Evolutionary conservation across 805 yeast species (phyloP).

Genomic region (Lipomyces spencermartinsiae): DNA sequence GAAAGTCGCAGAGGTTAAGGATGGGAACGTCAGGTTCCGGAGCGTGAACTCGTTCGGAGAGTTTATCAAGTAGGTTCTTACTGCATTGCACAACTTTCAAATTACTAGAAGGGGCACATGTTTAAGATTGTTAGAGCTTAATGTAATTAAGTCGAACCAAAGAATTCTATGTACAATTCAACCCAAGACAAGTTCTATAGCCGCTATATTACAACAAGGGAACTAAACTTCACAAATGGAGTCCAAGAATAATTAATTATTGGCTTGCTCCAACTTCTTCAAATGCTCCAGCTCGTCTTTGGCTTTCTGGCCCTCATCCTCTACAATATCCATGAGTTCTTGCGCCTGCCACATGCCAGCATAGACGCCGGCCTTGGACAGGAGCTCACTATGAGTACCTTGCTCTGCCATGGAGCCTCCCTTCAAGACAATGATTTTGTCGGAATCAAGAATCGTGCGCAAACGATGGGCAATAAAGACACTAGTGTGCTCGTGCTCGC

Average conservation of each 20-base stretch:
- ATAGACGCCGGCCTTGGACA: slow-evolving; percentile 68
- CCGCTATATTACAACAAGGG: neutral
- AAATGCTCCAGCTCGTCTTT: slow-evolving; percentile 27
- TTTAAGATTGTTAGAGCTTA: neutral
- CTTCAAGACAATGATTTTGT: slow-evolving; percentile 85
- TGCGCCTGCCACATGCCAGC: slow-evolving; percentile 89
- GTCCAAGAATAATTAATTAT: neutral
- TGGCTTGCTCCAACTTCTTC: slow-evolving; percentile 18
- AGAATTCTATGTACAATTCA: neutral
- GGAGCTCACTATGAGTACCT: slow-evolving; percentile 75
- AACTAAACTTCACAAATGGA: neutral
- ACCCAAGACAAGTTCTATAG: neutral
- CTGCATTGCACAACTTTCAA: neutral
- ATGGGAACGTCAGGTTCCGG: slow-evolving; percentile 43
- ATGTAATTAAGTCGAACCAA: neutral
- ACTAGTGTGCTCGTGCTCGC: slow-evolving; percentile 67
- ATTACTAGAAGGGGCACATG: neutral
- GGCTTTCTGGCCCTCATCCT: slow-evolving; percentile 29
- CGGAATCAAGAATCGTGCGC: slow-evolving; percentile 91
- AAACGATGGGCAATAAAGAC: slow-evolving; percentile 93
- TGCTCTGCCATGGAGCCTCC: slow-evolving; percentile 84
- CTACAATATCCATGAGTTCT: slow-evolving; percentile 38
- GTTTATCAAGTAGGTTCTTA: slow-evolving; percentile 31
- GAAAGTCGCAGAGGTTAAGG: slow-evolving; percentile 43
- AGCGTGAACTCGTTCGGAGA: slow-evolving; percentile 41